Evolutionary conservation across 306 rosid species (phyloP).

Genomic region (Luffa acutangula): DNA sequence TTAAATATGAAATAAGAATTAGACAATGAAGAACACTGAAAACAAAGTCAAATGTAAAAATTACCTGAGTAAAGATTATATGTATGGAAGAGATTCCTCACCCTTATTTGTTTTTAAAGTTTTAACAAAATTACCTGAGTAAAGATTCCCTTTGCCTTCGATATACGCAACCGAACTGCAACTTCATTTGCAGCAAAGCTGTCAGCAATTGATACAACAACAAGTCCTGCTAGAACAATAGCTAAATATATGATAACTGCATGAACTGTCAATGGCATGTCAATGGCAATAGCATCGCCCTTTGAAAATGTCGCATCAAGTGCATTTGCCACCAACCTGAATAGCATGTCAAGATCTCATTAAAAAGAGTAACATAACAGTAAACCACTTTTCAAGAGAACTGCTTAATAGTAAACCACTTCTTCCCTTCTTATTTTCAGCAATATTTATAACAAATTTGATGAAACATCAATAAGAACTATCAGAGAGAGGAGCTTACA

Average conservation of each 20-base stretch:
- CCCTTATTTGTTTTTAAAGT: not conserved
- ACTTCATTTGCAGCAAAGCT: constrained; percentile 78
- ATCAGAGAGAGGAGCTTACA: constrained; percentile 31
- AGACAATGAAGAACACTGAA: not conserved
- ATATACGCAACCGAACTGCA: constrained; percentile 60
- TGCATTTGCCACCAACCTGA: constrained; percentile 76
- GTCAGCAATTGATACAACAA: constrained; percentile 86
- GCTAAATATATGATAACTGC: constrained; percentile 77
- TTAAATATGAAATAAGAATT: constrained; percentile 13
- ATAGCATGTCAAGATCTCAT: constrained; percentile 3
- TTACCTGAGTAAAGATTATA: too few relatives aligned
- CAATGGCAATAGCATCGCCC: constrained; percentile 89
- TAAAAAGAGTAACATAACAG: not conserved
- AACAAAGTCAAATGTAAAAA: not conserved
- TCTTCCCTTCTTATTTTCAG: not conserved
- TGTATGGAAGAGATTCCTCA: not conserved
- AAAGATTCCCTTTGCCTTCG: constrained; percentile 74
- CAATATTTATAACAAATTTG: not conserved
- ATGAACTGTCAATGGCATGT: constrained; percentile 76
- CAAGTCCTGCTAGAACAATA: constrained; percentile 59
- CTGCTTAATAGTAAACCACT: not conserved
- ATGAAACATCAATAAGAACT: not conserved
- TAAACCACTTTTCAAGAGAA: not conserved
- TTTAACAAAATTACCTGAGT: constrained; percentile 46
- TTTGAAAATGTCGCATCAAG: constrained; percentile 49